These are phyloP conservation scores for Cornus kousa DNA, from an alignment of 148 eudicot species.

Conservation along the genomic window DNA sequence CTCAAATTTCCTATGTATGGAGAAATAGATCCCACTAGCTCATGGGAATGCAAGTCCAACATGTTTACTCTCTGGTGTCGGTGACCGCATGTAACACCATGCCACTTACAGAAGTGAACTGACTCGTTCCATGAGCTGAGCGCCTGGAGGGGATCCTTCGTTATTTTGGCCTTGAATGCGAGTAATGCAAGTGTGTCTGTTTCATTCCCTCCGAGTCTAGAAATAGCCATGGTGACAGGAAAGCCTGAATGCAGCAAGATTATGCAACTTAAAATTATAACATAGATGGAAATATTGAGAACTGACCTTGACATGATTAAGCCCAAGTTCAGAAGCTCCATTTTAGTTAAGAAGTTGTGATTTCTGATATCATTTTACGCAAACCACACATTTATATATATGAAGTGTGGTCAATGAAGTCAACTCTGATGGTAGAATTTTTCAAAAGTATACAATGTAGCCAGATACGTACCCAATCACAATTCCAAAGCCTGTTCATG, in stretches of 20 bases:
- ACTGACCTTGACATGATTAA: background rate
- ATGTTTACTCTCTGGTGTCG: slow-evolving; percentile 1
- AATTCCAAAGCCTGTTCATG: too few relatives aligned
- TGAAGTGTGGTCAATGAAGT: too few relatives aligned
- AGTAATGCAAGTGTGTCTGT: slow-evolving; percentile 4
- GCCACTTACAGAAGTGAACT: slow-evolving; percentile 5
- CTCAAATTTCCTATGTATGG: background rate
- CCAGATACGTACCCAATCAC: too few relatives aligned
- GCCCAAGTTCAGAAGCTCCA: background rate
- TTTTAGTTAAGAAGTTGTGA: background rate
- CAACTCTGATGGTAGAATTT: too few relatives aligned
- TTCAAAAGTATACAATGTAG: too few relatives aligned
- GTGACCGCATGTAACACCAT: slow-evolving; percentile 8
- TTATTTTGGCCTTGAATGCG: background rate
- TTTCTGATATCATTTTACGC: background rate
- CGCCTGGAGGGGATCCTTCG: background rate
- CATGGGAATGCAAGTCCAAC: background rate
- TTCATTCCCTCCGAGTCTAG: background rate
- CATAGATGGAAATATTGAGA: background rate
- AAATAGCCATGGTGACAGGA: background rate
- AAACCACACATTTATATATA: too few relatives aligned
- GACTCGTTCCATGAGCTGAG: slow-evolving; percentile 10
- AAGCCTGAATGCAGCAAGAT: background rate
- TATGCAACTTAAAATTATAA: background rate
- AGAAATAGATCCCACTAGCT: background rate